These are phyloP conservation scores for Vitellaria paradoxa DNA, from an alignment of 179 eudicot genomes.

Conservation along the genomic window DNA sequence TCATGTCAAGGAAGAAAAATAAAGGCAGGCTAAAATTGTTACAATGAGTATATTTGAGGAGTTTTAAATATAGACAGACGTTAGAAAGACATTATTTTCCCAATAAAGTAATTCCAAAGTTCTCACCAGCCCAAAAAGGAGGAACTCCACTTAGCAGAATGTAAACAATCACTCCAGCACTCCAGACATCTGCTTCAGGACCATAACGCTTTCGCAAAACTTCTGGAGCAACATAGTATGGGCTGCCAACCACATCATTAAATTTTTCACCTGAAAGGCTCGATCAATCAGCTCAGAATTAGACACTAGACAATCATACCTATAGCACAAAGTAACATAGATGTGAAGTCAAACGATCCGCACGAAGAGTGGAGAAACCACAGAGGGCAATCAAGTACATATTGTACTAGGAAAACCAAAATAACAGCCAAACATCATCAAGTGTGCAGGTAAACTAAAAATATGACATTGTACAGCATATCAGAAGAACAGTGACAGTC, in stretches of 20 bases:
- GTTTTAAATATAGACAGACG: background rate
- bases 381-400: background rate
- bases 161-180: conserved; percentile 50
- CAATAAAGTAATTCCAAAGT: background rate
- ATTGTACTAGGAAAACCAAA: background rate
- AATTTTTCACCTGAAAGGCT: conserved; percentile 37
- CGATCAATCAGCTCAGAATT: background rate
- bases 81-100: background rate
- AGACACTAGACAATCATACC: background rate
- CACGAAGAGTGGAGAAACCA: background rate
- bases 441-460: background rate
- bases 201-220: conserved; percentile 40
- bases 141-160: conserved; percentile 16
- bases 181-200: conserved; percentile 36
- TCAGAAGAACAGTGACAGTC: background rate
- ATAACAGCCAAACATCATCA: background rate
- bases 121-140: conserved; percentile 15
- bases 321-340: background rate
- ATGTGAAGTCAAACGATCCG: background rate
- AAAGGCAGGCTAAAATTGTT: background rate
- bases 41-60: background rate
- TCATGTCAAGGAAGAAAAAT: background rate
- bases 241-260: conserved; percentile 60
- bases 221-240: conserved; percentile 60
- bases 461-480: background rate